Evolutionary conservation across 345 rosid species (phyloP), one percentile per base, ranked within the genome.

Genomic region (Excoecaria agallocha): DNA sequence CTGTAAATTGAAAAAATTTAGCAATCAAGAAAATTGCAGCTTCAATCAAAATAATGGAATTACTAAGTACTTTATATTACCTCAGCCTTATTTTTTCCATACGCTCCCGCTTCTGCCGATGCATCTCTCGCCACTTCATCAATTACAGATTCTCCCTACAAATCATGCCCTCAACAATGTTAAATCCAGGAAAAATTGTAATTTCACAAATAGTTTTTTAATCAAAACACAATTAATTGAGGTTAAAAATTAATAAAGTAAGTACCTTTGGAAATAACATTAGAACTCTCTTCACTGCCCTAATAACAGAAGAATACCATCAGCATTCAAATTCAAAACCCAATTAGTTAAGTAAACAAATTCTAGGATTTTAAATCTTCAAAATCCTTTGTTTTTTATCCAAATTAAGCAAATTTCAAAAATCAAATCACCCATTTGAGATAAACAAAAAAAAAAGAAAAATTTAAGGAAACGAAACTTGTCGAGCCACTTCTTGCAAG

Each of bases 401-500:
- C 24, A 30, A 6, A 37, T 10, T 1, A 38, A 22, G 12, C n/a
- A 54, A 65, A 41, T 10, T 2, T n/a, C 39, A 11, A 35, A 54
- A 20, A n/a, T 52, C 16, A 8, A 15, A 48, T 10, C 75, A 70
- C 46, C 50, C 41, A 13, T 60, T 55, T 12, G 24, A 11, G 5
- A 30, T 37, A 72, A 37, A 41, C 35, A 72, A 50, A 41, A 46
- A 57, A 30, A 22, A 35, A 11, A 1, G 58, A 12, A 43, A 46
- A 8, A 41, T 22, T 19, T 22, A 41, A 55, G 20, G 6, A 30
- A 24, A 50, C 38, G 88, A 93, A 76, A 91, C 94, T 46, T 83
- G 92, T 65, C 97, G 91, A 68, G 35, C 97, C 94, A 51, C 91
- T n/a, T n/a, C n/a, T n/a, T 85, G 2, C 97, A 88, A 80, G 89